These are phyloP conservation scores for Apiospora aurea DNA, from an alignment of 2,329 filamentous ascomycete species.

Conservation along the genomic window DNA sequence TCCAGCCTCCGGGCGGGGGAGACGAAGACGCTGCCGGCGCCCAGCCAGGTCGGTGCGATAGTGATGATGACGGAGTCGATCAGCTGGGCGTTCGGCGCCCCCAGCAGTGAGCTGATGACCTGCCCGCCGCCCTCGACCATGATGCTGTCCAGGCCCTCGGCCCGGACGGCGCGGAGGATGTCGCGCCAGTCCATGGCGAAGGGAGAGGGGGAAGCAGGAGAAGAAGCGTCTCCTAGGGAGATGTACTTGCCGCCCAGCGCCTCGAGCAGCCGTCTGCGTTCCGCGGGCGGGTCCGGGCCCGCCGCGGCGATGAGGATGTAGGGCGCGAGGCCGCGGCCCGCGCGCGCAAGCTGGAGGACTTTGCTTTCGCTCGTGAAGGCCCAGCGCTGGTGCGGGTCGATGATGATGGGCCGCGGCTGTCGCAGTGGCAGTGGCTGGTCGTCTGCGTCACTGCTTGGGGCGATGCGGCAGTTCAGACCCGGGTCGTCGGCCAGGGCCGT, in stretches of 20 bases:
- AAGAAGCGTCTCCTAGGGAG: conserved; percentile 36
- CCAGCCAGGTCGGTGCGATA: conserved; percentile 90
- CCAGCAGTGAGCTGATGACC: conserved; percentile 84
- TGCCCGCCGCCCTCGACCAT: conserved; percentile 91
- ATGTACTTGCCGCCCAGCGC: conserved; percentile 62
- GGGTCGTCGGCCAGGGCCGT: conserved; percentile 24
- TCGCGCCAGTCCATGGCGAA: conserved; percentile 61
- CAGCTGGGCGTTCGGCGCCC: conserved; percentile 63
- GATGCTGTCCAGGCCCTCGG: conserved; percentile 73
- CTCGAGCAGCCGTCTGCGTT: conserved; percentile 51
- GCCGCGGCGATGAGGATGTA: conserved; percentile 67
- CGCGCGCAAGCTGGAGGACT: conserved; percentile 70
- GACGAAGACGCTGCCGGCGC: conserved; percentile 80
- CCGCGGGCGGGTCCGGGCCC: conserved; percentile 51
- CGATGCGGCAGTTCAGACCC: conserved; percentile 23
- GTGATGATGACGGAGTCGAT: conserved; percentile 85
- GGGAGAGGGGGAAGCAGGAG: background rate
- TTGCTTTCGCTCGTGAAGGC: conserved; percentile 64
- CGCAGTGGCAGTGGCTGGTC: conserved; percentile 33
- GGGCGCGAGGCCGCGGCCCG: conserved; percentile 74
- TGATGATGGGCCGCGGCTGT: conserved; percentile 81
- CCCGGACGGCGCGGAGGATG: conserved; percentile 65
- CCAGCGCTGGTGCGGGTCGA: conserved; percentile 85
- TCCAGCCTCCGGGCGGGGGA: conserved; percentile 68
- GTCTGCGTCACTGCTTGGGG: background rate